These are phyloP conservation scores for Limnanthes douglasii DNA, from an alignment of 345 rosid species.

Conservation along the genomic window DNA sequence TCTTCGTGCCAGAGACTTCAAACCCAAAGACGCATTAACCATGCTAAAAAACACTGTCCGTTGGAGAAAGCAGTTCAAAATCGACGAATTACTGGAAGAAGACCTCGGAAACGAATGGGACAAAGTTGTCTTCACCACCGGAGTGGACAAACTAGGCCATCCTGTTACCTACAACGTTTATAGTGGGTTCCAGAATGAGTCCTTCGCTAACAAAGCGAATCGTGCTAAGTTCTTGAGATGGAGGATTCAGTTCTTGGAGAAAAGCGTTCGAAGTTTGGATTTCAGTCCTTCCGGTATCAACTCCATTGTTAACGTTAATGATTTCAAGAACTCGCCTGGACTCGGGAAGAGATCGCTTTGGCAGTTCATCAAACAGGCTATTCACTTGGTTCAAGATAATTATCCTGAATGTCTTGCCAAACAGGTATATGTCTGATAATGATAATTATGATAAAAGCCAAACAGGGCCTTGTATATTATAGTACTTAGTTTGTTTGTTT, in stretches of 20 bases:
- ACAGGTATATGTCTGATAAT: slow-evolving; percentile 30
- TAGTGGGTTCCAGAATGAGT: slow-evolving; percentile 60
- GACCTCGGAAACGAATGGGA: slow-evolving; percentile 57
- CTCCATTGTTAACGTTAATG: slow-evolving; percentile 60
- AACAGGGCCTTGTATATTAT: background rate
- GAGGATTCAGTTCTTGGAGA: slow-evolving; percentile 81
- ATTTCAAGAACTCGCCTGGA: slow-evolving; percentile 67
- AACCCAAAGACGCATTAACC: slow-evolving; percentile 53
- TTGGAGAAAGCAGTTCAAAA: slow-evolving; percentile 65
- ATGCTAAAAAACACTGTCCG: slow-evolving; percentile 63
- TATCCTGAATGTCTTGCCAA: slow-evolving; percentile 50
- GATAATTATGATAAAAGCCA: background rate
- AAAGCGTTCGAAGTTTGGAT: slow-evolving; percentile 60
- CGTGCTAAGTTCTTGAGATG: slow-evolving; percentile 52
- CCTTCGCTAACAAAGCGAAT: slow-evolving; percentile 66
- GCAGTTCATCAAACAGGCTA: slow-evolving; percentile 51
- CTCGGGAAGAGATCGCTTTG: slow-evolving; percentile 50
- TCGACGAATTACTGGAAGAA: slow-evolving; percentile 43
- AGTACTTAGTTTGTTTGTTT: background rate
- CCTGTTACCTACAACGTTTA: slow-evolving; percentile 77
- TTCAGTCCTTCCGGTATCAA: slow-evolving; percentile 46
- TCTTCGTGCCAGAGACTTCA: slow-evolving; percentile 78
- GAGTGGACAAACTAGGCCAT: slow-evolving; percentile 65
- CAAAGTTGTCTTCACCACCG: slow-evolving; percentile 69
- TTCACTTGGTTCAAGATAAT: slow-evolving; percentile 51